These are phyloP conservation scores for Medicago truncatula DNA, from an alignment of 306 rosid genomes.

Conservation along the genomic window DNA sequence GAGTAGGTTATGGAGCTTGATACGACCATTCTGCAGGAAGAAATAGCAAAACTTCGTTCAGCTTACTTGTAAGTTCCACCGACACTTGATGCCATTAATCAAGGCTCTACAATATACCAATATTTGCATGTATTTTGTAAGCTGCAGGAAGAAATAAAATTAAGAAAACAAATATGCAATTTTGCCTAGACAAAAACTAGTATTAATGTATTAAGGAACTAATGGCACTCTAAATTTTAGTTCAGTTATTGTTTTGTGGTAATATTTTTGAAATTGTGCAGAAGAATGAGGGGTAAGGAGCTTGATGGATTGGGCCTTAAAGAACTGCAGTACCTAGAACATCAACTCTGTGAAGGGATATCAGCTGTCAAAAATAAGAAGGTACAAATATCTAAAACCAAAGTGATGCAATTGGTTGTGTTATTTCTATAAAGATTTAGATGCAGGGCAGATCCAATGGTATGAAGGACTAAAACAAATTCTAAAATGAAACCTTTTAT, in stretches of 20 bases:
- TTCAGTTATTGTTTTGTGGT: too few relatives aligned
- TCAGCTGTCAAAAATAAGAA: conserved; percentile 64
- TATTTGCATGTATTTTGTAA: too few relatives aligned
- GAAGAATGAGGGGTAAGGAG: conserved; percentile 73
- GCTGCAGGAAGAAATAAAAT: too few relatives aligned
- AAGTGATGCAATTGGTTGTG: too few relatives aligned
- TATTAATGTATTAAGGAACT: too few relatives aligned
- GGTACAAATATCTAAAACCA: conserved; percentile 45
- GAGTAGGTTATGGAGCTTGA: conserved; percentile 45
- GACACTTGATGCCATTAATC: neutral
- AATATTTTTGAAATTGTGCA: conserved; percentile 25
- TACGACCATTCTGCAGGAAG: conserved; percentile 44
- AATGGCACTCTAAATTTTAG: too few relatives aligned
- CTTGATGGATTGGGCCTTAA: conserved; percentile 68
- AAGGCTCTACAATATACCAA: too few relatives aligned
- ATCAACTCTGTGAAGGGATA: conserved; percentile 63
- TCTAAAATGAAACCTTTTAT: too few relatives aligned
- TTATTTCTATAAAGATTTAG: neutral
- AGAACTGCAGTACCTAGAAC: conserved; percentile 65
- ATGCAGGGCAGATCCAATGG: neutral
- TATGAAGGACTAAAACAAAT: neutral
- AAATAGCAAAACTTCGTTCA: conserved; percentile 52
- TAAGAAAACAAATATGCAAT: too few relatives aligned
- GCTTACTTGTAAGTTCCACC: conserved; percentile 57
- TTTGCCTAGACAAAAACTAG: too few relatives aligned